phyloP scores from a whole-genome alignment of 225 moss, liverwort and hornwort species.

The Bryum argenteum region DNA sequence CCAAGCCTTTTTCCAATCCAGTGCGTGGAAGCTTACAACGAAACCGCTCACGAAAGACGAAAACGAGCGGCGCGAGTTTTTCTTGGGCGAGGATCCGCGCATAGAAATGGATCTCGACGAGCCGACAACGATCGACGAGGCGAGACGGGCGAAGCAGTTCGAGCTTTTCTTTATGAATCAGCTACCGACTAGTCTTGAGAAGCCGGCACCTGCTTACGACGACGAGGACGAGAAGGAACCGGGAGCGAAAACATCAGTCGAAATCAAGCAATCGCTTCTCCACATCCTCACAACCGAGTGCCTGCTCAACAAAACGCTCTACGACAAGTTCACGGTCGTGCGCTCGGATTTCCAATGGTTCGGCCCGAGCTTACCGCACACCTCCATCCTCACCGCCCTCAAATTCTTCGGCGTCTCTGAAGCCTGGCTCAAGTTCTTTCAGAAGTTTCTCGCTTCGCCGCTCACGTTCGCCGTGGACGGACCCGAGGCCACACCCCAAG shows the following conservation, averaged over 20 bases:
- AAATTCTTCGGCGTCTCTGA: constrained; percentile 37
- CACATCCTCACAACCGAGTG: constrained; percentile 36
- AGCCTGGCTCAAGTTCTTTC: constrained; percentile 37
- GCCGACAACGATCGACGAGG: not conserved
- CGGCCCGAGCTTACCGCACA: constrained; percentile 40
- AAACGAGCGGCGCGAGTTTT: constrained; percentile 34
- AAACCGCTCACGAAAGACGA: constrained; percentile 31
- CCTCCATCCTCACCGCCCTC: constrained; percentile 29
- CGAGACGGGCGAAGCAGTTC: constrained; percentile 9
- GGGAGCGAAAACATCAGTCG: constrained; percentile 15
- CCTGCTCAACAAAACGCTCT: constrained; percentile 33
- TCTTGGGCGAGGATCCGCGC: constrained; percentile 3
- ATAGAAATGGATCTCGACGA: not conserved
- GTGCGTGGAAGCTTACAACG: constrained; percentile 9
- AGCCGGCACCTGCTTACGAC: not conserved
- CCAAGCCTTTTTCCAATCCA: not conserved
- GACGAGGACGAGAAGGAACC: constrained; percentile 18
- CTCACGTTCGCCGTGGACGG: constrained; percentile 35
- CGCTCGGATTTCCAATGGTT: constrained; percentile 35
- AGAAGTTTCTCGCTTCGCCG: constrained; percentile 33
- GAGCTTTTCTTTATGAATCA: constrained; percentile 32
- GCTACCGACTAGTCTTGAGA: constrained; percentile 26
- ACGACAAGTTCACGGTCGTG: constrained; percentile 34
- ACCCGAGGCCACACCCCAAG: constrained; percentile 7
- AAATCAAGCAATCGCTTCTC: constrained; percentile 36